phyloP scores from a whole-genome alignment of 768 basidiomycete genomes.

The Hericium erinaceus region DNA sequence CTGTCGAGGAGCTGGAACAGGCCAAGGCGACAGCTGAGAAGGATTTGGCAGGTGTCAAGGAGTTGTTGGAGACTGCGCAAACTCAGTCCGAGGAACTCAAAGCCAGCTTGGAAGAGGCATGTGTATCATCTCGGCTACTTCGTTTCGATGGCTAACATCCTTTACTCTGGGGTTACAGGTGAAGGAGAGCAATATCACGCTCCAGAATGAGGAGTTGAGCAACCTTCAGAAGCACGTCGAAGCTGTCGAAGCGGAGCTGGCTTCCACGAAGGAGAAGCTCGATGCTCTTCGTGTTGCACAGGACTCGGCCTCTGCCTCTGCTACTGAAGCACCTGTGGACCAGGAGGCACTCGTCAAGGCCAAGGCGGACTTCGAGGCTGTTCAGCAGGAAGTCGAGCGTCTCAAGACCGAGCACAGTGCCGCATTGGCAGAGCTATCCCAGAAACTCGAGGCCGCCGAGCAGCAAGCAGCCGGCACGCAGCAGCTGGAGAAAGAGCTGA shows the following conservation, averaged over 20 bases:
- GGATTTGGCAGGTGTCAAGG: slow-evolving; percentile 35
- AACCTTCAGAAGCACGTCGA: slow-evolving; percentile 42
- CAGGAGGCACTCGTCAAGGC: slow-evolving; percentile 57
- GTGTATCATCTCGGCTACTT: background rate
- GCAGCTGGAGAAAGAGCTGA: slow-evolving; percentile 39
- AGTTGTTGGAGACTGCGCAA: slow-evolving; percentile 30
- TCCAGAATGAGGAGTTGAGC: slow-evolving; percentile 39
- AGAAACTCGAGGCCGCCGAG: slow-evolving; percentile 39
- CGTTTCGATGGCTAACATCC: too few species aligned
- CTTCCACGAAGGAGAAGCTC: slow-evolving; percentile 42
- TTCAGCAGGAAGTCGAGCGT: slow-evolving; percentile 41
- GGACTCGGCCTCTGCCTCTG: slow-evolving; percentile 31
- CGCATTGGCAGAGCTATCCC: slow-evolving; percentile 38
- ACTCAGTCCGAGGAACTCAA: slow-evolving; percentile 25
- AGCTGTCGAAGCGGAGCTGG: slow-evolving; percentile 40
- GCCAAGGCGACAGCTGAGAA: slow-evolving; percentile 41
- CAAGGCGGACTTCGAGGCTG: slow-evolving; percentile 48
- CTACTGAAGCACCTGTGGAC: slow-evolving; percentile 48
- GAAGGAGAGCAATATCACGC: background rate
- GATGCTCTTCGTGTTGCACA: slow-evolving; percentile 39
- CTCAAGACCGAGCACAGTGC: slow-evolving; percentile 41
- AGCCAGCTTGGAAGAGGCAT: slow-evolving; percentile 39
- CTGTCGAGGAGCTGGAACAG: slow-evolving; percentile 37
- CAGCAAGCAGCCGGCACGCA: slow-evolving; percentile 33
- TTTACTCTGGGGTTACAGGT: too few species aligned